Evolutionary conservation across 2,329 filamentous ascomycete species (phyloP), one percentile per base, ranked within the genome.

Genomic region (Alternaria sp.): DNA sequence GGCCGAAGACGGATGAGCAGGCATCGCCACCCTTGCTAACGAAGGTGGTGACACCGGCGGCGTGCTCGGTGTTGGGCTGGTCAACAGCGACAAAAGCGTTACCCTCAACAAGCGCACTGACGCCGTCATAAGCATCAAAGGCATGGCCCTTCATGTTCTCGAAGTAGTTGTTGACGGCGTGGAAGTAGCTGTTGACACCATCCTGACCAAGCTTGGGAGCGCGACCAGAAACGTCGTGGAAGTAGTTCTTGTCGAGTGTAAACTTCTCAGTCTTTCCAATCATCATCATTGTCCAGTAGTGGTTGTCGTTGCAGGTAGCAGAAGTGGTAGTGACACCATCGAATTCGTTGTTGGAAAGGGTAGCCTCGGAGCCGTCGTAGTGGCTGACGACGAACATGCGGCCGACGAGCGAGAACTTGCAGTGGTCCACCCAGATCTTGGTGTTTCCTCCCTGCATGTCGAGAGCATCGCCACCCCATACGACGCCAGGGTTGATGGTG

Each of bases 251-350:
- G 55, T 79, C 76, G 15, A 84, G 68, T 9, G 83, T 85, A 46
- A 82, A 74, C 28, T 78, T 70, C 61, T 84, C 83, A 20, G 71
- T 72, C 10, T 77, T 75, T 10, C 80, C 82, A 43, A 75, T 72
- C 64, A 84, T 77, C 57, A 83, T 79, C 56, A 83, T 75, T 5
- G 75, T 77, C 84, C 83, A 85, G 76, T 85, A 85, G 68, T 84
- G 82, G 47, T 85, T 76, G 23, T 74, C 75, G 60, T 85, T 81
- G 66, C 83, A 85, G 25, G 76, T 77, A 10, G 82, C 78, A 1
- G 82, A 84, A 69, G 79, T 83, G 23, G 68, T 73, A 0, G 83
- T 83, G 2, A 66, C 63, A 6, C 84, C 83, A 57, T 85, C 78
- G 62, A 85, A 80, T 41, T 82, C 81, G 68, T 76, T 82, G 78